phyloP scores from a whole-genome alignment of 73 alveolate genomes.

The Breviolum minutum region DNA sequence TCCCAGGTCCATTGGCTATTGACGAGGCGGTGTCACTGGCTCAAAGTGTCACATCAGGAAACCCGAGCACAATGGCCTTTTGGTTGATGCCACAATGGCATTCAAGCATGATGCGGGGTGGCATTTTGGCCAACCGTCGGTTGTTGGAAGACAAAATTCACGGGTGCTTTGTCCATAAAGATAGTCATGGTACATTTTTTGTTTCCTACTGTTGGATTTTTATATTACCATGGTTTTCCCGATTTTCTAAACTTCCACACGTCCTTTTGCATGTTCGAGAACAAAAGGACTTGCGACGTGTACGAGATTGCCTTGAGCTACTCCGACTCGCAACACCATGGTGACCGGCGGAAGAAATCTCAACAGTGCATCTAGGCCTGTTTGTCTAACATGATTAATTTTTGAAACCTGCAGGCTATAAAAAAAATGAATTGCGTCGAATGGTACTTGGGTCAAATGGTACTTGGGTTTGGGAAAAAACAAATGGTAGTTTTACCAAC shows the following conservation, averaged over 20 bases:
- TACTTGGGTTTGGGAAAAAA: too few species aligned
- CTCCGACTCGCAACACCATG: background rate
- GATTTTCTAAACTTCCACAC: background rate
- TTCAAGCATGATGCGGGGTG: background rate
- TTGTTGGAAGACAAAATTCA: background rate
- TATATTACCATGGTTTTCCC: background rate
- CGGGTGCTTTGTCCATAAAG: background rate
- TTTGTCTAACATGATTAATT: background rate
- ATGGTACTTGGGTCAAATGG: background rate
- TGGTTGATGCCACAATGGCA: slow-evolving; percentile 15
- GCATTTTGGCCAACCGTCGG: background rate
- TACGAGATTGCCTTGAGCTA: background rate
- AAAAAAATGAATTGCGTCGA: too few species aligned
- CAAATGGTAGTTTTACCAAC: background rate
- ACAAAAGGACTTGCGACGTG: background rate
- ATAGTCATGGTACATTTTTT: background rate
- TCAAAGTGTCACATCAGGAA: background rate
- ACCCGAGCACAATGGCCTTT: background rate
- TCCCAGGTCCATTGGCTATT: background rate
- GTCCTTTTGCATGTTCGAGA: too few species aligned
- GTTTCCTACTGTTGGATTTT: background rate
- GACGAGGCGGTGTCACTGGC: slow-evolving; percentile 10
- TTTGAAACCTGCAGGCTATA: background rate
- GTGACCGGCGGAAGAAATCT: background rate
- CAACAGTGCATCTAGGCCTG: background rate